A percentile compares a stretch with the other conserved stretches of the same genome.
Conservation (phyloP, 495 filamentous ascomycete species). For the Podospora fimiseda region DNA sequence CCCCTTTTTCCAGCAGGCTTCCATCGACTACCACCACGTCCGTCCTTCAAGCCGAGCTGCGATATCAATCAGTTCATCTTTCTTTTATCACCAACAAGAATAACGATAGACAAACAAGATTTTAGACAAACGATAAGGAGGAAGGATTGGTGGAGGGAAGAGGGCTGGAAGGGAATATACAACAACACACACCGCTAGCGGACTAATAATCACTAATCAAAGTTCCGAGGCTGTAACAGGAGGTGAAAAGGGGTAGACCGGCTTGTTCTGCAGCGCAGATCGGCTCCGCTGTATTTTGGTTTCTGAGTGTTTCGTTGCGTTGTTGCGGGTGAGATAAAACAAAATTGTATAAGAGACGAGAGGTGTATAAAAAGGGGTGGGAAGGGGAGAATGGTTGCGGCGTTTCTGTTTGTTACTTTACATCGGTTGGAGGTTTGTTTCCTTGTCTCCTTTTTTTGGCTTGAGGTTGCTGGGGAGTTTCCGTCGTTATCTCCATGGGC, state of each 20-base stretch:
- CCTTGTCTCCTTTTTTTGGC: not conserved
- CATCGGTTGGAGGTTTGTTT: not conserved
- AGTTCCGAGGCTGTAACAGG: not conserved
- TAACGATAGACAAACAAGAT: not conserved
- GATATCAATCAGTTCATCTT: not conserved
- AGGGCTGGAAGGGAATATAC: not conserved
- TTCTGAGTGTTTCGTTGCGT: not conserved
- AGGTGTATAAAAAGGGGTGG: not conserved
- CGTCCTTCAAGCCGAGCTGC: not conserved
- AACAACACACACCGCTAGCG: not conserved
- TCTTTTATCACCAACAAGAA: not conserved
- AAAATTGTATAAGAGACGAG: not conserved
- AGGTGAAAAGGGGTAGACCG: not conserved
- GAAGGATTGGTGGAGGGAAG: not conserved
- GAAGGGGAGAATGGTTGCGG: not conserved
- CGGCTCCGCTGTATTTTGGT: not conserved
- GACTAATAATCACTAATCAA: constrained; percentile 4
- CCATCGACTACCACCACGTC: not conserved
- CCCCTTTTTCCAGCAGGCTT: constrained; percentile 5
- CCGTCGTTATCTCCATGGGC: no score
- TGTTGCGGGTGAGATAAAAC: not conserved
- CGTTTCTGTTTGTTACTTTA: not conserved
- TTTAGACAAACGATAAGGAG: not conserved
- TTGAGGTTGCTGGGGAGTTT: no score
- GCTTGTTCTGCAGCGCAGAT: not conserved